These are phyloP conservation scores for Peronosclerospora sorghi DNA, from an alignment of 352 stramenopile species.

Conservation along the genomic window DNA sequence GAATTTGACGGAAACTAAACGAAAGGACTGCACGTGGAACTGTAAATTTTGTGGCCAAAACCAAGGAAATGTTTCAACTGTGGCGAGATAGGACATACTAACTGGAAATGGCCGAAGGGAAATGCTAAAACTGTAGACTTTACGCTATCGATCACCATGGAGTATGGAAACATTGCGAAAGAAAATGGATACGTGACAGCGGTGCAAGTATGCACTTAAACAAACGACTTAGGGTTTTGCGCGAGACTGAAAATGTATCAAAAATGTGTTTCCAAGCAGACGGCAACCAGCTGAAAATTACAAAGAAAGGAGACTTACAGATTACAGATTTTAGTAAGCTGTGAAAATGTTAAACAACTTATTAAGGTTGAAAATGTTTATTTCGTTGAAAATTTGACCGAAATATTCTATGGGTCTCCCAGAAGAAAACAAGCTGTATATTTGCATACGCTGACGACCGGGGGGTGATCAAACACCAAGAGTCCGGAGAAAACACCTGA, in stretches of 20 bases:
- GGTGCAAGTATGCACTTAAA: conserved; percentile 2
- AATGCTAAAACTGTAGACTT: not conserved
- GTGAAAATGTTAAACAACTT: not conserved
- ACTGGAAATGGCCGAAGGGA: too few species aligned
- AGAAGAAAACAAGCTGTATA: not conserved
- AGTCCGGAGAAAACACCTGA: too few species aligned
- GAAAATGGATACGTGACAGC: conserved; percentile 2
- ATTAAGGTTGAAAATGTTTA: too few species aligned
- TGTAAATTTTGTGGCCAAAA: too few species aligned
- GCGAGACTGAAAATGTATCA: not conserved
- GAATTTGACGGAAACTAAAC: not conserved
- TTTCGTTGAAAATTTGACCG: not conserved
- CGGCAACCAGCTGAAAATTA: not conserved
- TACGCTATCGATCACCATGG: not conserved
- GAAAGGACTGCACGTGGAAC: not conserved
- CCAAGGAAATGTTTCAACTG: too few species aligned
- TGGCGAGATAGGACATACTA: too few species aligned
- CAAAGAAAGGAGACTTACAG: too few species aligned
- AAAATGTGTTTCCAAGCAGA: not conserved
- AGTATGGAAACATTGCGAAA: not conserved
- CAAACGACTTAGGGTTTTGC: not conserved
- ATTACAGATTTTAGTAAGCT: too few species aligned
- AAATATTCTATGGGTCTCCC: too few species aligned
- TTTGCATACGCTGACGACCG: not conserved
- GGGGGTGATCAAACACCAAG: not conserved